phyloP scores from a whole-genome alignment of 192 early-diverging fungal species.

The Rhizophagus prolifer region DNA sequence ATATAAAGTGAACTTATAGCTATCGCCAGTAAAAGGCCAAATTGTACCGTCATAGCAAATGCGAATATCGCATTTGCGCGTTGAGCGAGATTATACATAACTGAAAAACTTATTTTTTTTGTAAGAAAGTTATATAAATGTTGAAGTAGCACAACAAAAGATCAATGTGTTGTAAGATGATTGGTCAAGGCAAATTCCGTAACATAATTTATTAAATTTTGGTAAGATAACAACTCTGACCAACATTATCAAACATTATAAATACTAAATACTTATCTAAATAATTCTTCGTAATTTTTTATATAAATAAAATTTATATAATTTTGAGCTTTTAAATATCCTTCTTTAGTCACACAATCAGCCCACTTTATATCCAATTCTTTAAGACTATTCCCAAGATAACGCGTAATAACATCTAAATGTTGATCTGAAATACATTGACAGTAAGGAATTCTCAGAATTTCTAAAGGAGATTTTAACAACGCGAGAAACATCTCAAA shows the following conservation, averaged over 20 bases:
- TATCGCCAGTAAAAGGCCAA: conserved; percentile 17
- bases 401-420: not conserved
- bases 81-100: conserved; percentile 23
- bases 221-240: too few species aligned
- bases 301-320: not conserved
- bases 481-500: not conserved
- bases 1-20: conserved; percentile 15
- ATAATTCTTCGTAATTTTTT: not conserved
- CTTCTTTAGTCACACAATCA: not conserved
- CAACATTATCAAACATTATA: not conserved
- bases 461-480: not conserved
- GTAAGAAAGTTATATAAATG: too few species aligned
- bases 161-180: not conserved
- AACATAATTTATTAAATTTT: not conserved
- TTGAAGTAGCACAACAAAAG: not conserved
- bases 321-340: not conserved
- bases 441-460: not conserved
- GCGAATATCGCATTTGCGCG: conserved; percentile 24
- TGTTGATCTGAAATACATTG: not conserved
- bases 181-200: not conserved
- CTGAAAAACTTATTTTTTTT: not conserved
- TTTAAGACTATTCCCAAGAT: not conserved
- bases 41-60: conserved; percentile 22
- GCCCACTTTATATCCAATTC: not conserved
- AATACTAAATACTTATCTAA: not conserved